Base-by-base conservation (phyloP, 2,329 filamentous ascomycete genomes). In the Fonsecaea pedrosoi region DNA sequence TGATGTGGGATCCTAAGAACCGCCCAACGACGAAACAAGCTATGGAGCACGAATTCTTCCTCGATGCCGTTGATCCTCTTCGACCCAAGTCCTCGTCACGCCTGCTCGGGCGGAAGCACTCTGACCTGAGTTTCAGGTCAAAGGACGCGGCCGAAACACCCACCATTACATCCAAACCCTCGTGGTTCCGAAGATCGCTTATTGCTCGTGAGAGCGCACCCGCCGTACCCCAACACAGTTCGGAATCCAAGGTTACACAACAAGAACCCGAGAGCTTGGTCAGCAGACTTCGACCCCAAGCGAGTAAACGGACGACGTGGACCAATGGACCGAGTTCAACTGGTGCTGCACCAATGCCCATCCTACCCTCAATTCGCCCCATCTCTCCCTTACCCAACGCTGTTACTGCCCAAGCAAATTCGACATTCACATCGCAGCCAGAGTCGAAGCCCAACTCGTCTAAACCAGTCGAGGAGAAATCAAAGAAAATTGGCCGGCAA, bases 1-100 rank as follows among this genome's bases (percentile, higher is more conserved):
- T 99, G 72, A 95, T 98, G 91, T 99, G 95, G 95, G 95, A 99
- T 78, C 95, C 95, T 10, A 96, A 94, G 82, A 89, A 83, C 75
- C 87, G 95, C 68, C 95, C 95, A 54, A 98, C 94, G 3, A 97
- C 94, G 1, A 89, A 90, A 0, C 94, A 99, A 79, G 94, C 95
- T n/a, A 82, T 99, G 71, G 91, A 91, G 45, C 95, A 99, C 78
- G 94, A 97, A 73, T 99, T 96, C 79, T 99, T 99, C 74, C 79
- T 85, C 38, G 95, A 98, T 80, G 95, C 95, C 1, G 88, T 96
- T 59, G 95, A 99, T 77, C 95, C 95, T 13, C 81, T 97, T 62
- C 85, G 94, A 63, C 93, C 94, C n/a, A 97, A 94, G 82, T 96
- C 93, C 1, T 94, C 92, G 0, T 92, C 94, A 10, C 89, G 89